Percentiles rank a stretch among this genome's conserved stretches.
These are phyloP conservation scores for Nakazawaea ernobii DNA, from an alignment of 805 yeast species.

Conservation along the genomic window DNA sequence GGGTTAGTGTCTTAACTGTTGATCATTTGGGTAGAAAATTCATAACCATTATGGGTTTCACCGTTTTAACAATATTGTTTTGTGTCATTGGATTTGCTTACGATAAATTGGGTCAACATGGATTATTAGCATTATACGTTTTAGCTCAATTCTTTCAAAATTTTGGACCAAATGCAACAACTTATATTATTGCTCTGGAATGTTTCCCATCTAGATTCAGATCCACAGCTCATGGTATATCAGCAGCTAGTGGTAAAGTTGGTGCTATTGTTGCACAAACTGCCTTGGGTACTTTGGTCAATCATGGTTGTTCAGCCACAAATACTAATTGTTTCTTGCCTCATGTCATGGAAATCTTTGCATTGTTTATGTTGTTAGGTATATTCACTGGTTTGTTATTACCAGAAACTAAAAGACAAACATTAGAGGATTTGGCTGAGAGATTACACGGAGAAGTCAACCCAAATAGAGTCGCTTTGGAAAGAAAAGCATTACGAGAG, in stretches of 20 bases:
- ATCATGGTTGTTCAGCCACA: conserved; percentile 59
- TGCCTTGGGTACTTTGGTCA: conserved; percentile 65
- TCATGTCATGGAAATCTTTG: conserved; percentile 81
- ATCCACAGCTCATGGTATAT: conserved; percentile 62
- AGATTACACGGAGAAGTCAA: conserved; percentile 66
- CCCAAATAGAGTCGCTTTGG: conserved; percentile 10
- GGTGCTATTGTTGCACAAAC: conserved; percentile 67
- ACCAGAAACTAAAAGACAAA: conserved; percentile 79
- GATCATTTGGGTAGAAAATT: conserved; percentile 56
- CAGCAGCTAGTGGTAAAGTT: conserved; percentile 60
- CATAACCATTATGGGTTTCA: conserved; percentile 51
- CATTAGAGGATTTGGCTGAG: conserved; percentile 71
- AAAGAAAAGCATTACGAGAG: conserved; percentile 1
- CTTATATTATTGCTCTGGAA: conserved; percentile 61
- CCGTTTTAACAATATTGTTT: conserved; percentile 48
- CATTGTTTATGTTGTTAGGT: conserved; percentile 77
- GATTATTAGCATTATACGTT: conserved; percentile 51
- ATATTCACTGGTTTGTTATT: conserved; percentile 49
- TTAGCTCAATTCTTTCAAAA: conserved; percentile 59
- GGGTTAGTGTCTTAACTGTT: conserved; percentile 48
- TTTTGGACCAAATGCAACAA: conserved; percentile 62
- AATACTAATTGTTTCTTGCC: conserved; percentile 66
- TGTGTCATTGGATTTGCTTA: conserved; percentile 55
- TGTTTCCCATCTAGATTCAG: conserved; percentile 60
- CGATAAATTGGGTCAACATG: conserved; percentile 40